Percentiles rank a stretch among this genome's conserved stretches.
Conservation (phyloP, 176 grass and related monocot species). For the Thalia dealbata region DNA sequence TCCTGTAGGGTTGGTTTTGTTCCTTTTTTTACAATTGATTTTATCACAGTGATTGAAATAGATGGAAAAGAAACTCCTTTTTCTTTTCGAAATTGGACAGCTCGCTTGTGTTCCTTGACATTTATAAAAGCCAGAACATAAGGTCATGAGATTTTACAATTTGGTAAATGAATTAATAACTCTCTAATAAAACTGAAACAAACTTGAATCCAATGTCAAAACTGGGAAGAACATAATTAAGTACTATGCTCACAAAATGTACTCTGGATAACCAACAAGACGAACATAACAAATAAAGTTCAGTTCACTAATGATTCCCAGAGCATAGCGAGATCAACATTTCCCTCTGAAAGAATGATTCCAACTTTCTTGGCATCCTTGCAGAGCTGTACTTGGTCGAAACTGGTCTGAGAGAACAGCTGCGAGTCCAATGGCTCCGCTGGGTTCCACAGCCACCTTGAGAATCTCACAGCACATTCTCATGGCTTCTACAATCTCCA, state of each 20-base stretch:
- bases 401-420: constrained; percentile 69
- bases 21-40: neutral
- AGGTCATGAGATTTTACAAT: neutral
- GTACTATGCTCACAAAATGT: neutral
- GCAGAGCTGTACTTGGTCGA: constrained; percentile 44
- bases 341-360: constrained; percentile 77
- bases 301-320: constrained; percentile 52
- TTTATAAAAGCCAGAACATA: neutral
- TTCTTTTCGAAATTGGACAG: neutral
- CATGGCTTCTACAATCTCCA: constrained; percentile 71
- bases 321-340: constrained; percentile 61
- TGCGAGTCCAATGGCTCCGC: constrained; percentile 60
- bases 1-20: neutral
- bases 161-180: no score
- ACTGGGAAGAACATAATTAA: neutral
- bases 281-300: neutral
- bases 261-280: neutral
- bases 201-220: neutral
- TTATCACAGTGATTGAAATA: neutral
- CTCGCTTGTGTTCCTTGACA: neutral
- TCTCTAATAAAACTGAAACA: neutral
- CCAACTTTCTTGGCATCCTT: constrained; percentile 65
- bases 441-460: constrained; percentile 79
- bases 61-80: neutral
- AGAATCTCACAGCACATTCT: constrained; percentile 79